Base-by-base conservation (phyloP, 495 filamentous ascomycete genomes). In the Glutinoglossum americanum region DNA sequence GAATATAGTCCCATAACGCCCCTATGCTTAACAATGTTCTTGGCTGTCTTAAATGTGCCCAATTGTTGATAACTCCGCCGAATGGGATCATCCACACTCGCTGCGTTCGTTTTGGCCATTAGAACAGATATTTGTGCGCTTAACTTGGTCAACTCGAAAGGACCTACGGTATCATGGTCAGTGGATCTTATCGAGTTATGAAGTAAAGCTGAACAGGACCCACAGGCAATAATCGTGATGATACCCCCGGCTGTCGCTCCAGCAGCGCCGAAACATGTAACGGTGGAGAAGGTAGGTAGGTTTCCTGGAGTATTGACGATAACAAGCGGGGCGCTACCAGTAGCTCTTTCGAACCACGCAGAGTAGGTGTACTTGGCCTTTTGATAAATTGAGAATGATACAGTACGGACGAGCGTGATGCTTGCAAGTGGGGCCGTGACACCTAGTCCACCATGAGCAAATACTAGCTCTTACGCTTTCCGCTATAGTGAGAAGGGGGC, bases 371-470 rank as follows among this genome's bases (percentile, higher is more conserved):
- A 80, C 70, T 94, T 95, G 41, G 85, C 82, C 39, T 75, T 76
- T 67, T 88, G 86, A 71, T 96, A 96, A 57, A 90, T 83, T 35
- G 87, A 89, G 66, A 96, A 94, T n/a, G 86, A 92, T 54, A 94
- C 76, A 21, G 90, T 92, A 37, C 89, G 81, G 57, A 94, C 89
- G 53, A 87, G 75, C 9, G 89, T 94, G 54, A 96, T 84, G 72
- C 85, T 92, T 21, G 79, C 79, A 65, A 96, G 74, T 33, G 89
- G 89, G 53, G 87, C 84, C 37, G 82, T 76, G 60, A 82, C 80
- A 63, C 85, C 85, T 89, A 62, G 51, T 57, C 44, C 47, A 27
- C 47, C 48, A 32, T 23, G 54, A 30, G 28, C 56, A 17, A 30
- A 56, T 45, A 48, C 10, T n/a, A 57, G 44, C 11, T 35, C 10